phyloP scores from a whole-genome alignment of 1,284 basidiomycete species.

The Melampsora abietis-canadensis region DNA sequence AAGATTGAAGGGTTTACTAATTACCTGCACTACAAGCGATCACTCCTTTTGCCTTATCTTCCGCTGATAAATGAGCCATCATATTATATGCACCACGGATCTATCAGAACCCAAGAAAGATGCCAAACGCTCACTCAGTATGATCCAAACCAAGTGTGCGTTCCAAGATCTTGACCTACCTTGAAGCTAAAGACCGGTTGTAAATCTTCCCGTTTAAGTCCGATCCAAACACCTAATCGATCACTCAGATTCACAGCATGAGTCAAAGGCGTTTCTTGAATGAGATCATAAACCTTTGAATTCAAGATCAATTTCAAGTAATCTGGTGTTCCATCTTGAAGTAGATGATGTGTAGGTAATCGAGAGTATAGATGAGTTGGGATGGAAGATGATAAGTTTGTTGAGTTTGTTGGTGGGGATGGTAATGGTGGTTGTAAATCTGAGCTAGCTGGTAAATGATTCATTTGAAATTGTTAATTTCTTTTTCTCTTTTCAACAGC shows the following conservation, averaged over 20 bases:
- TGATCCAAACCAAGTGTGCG: not conserved
- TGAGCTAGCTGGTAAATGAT: not conserved
- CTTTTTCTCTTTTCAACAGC: too few species aligned
- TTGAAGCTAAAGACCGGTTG: constrained; percentile 99
- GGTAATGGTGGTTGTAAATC: constrained; percentile 28
- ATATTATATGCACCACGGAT: constrained; percentile 98
- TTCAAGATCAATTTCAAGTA: constrained; percentile 89
- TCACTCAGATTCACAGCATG: constrained; percentile 79
- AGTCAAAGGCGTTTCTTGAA: constrained; percentile 87
- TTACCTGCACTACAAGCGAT: constrained; percentile 95
- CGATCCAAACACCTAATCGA: constrained; percentile 85
- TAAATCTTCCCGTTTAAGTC: constrained; percentile 89
- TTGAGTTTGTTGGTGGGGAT: constrained; percentile 13
- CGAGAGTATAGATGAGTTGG: constrained; percentile 60
- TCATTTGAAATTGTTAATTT: too few species aligned
- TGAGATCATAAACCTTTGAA: constrained; percentile 88
- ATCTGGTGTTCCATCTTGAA: constrained; percentile 74
- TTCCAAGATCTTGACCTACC: not conserved
- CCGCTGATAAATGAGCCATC: constrained; percentile 83
- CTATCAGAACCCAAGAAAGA: constrained; percentile 24
- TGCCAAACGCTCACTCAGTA: not conserved
- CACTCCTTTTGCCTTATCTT: constrained; percentile 95
- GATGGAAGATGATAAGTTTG: too few species aligned
- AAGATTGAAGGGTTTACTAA: constrained; percentile 56
- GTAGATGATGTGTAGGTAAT: constrained; percentile 65